Evolutionary conservation across 2,329 filamentous ascomycete genomes (phyloP).

Genomic region (Colletotrichum zoysiae): DNA sequence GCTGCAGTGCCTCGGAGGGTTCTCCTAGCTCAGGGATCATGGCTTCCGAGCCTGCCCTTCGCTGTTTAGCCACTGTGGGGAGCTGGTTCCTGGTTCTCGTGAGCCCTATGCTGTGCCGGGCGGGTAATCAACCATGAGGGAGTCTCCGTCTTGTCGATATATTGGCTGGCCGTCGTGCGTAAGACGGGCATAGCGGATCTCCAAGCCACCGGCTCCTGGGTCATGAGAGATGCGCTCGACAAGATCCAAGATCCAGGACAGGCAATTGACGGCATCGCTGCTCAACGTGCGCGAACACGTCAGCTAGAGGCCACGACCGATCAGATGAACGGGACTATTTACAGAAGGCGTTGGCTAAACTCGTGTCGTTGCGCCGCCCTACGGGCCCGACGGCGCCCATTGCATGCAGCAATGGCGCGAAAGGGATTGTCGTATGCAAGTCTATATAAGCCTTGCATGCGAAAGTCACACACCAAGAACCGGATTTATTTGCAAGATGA

Average conservation of each 20-base stretch:
- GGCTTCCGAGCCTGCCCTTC: neutral
- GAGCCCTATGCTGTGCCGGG: conserved; percentile 10
- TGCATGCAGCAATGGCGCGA: neutral
- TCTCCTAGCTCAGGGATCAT: neutral
- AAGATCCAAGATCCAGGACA: too few relatives aligned
- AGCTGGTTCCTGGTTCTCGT: neutral
- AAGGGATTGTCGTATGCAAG: neutral
- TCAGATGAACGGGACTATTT: too few relatives aligned
- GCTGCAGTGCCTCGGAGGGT: neutral
- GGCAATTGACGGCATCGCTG: neutral
- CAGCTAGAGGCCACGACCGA: too few relatives aligned
- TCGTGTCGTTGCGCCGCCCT: neutral
- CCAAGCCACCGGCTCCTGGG: neutral
- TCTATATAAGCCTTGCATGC: too few relatives aligned
- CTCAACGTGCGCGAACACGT: neutral
- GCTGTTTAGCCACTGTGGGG: neutral
- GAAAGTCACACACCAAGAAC: neutral
- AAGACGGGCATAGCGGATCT: neutral
- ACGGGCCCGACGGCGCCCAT: neutral
- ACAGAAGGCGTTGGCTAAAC: neutral
- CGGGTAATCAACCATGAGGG: conserved; percentile 9
- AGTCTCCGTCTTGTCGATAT: conserved; percentile 5
- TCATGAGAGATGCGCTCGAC: neutral
- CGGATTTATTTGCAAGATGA: neutral
- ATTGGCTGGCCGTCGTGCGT: neutral